These are phyloP conservation scores for Seiridium cupressi DNA, from an alignment of 2,329 filamentous ascomycete genomes.

Conservation along the genomic window DNA sequence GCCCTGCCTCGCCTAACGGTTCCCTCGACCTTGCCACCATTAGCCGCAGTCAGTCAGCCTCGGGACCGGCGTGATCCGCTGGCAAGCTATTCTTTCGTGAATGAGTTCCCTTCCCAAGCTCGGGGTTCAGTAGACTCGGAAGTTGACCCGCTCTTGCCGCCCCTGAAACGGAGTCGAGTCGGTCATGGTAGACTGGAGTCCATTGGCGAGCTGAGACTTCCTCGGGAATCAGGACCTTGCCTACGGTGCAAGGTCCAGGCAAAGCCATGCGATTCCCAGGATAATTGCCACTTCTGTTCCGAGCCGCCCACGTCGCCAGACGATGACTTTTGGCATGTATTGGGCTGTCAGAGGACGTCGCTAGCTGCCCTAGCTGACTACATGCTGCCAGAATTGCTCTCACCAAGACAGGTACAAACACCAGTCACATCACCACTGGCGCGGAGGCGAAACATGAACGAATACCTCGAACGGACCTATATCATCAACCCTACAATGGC, in stretches of 20 bases:
- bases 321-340: constrained; percentile 43
- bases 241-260: constrained; percentile 49
- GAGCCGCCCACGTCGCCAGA: constrained; percentile 33
- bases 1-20: constrained; percentile 38
- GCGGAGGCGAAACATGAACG: constrained; percentile 49
- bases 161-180: constrained; percentile 51
- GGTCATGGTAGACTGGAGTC: constrained; percentile 54
- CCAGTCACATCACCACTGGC: constrained; percentile 49
- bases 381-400: constrained; percentile 47
- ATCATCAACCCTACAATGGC: constrained; percentile 36
- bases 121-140: constrained; percentile 45
- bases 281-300: constrained; percentile 47
- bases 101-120: constrained; percentile 33
- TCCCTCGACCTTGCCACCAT: constrained; percentile 32
- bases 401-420: constrained; percentile 48
- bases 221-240: constrained; percentile 46
- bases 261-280: constrained; percentile 49
- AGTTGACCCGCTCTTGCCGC: constrained; percentile 51
- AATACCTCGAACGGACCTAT: constrained; percentile 47
- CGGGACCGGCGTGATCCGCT: constrained; percentile 41
- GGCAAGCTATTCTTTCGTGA: constrained; percentile 37
- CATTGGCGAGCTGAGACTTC: constrained; percentile 53
- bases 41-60: constrained; percentile 29
- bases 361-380: constrained; percentile 45
- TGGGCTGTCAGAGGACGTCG: constrained; percentile 52